Base-by-base conservation (phyloP, 805 yeast species). In the Ogataea methanolica region DNA sequence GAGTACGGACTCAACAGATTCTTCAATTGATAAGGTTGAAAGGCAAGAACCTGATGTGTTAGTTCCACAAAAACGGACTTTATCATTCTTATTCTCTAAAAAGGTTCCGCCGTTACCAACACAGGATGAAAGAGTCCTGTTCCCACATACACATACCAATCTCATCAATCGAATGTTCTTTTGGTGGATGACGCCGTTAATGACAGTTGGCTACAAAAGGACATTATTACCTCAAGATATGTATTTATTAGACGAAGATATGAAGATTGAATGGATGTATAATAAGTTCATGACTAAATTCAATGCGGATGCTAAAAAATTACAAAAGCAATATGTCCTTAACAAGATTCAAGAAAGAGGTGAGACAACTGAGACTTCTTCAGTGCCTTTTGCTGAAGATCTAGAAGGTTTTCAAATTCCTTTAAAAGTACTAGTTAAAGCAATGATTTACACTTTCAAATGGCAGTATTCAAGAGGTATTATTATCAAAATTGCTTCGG, bases 181-280 rank as follows among this genome's bases (percentile, higher is more conserved):
- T 61, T 74, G 83, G 79, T 87, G 92, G 91, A 64, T 86, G 41
- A 57, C 66, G 23, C 90, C 90, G 0, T 56, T 86, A 37, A 65
- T 87, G 71, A 67, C 65, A 15, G 76, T 77, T 7, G 94, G 95
- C 6, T 86, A 86, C 63, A 83, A 80, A 62, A 72, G 94, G 58
- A 84, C 91, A 0, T 65, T 87, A 40, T 78, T 76, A 39, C 80
- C 85, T 2, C 74, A 77, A 42, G 94, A 87, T 64, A 60, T 85
- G 53, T 85, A 61, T 53, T 59, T 58, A 29, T 61, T 79, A 51
- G 75, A 74, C 19, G 69, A 71, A 1, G 66, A 68, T 34, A 66
- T 72, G 65, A 59, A 69, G 14, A 68, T 76, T 36, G 78, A 78
- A 29, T 55, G 54, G n/a, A 60, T 77, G 48, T 69, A 71, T 46